Evolutionary conservation across 129 eudicot genomes (phyloP), one percentile per base, ranked within the genome.

Genomic region (Flaveria ramosissima): DNA sequence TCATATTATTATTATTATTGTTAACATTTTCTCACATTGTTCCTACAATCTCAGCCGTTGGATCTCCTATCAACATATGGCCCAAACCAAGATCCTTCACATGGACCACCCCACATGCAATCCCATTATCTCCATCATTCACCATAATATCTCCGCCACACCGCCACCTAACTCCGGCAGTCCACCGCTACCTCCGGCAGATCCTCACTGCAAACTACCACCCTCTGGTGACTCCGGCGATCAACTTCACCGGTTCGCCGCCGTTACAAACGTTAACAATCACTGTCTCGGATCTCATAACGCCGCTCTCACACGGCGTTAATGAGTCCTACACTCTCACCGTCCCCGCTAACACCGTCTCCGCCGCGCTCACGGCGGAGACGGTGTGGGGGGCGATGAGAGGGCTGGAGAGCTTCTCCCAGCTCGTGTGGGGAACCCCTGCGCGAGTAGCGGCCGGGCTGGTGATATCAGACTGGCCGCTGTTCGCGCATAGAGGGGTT

Each of bases 381-480:
- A 90, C 98, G 11, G 64, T 78, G 0, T 93, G 98, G 97, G 98
- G 97, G 8, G 98, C 97, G 36, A 93, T 93, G 92, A 73, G 97
- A 21, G 98, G 97, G 2, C 89, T 93, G 47, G 98, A 93, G 83
- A 88, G 92, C 66, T 87, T 93, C 74, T 93, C 97, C 10, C 98
- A 93, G 82, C 77, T 93, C 3, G 86, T 85, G 13, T 93, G 91
- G 83, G 85, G 87, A 4, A 56, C 46, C 47, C 93, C 96, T 20
- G 16, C 85, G 3, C 30, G 30, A 27, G 88, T 87, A 3, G 96
- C 86, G 9, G 81, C 87, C 17, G 98, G 97, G 19, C 20, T 94
- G 41, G 70, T 45, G 30, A 71, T 94, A 3, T 42, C 74, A 11
- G 97, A 94, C 62, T 59, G 59, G 70, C 97, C 98, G 6, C 39